Percentiles rank a stretch among this genome's conserved stretches.
These are phyloP conservation scores for Eruca vesicaria DNA, from an alignment of 441 rosid genomes.

Conservation along the genomic window DNA sequence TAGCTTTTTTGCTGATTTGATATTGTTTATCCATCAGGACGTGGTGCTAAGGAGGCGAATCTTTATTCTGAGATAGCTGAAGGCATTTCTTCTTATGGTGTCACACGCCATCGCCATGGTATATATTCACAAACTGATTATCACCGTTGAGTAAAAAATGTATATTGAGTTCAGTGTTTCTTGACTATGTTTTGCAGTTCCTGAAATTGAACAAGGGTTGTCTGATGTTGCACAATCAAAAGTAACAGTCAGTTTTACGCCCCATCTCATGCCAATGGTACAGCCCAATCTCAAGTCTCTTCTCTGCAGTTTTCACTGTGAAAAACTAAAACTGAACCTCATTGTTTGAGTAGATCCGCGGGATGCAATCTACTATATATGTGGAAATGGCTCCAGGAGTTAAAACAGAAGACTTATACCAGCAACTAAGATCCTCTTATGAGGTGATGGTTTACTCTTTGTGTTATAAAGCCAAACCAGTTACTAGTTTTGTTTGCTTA, in stretches of 20 bases:
- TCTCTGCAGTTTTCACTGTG: background rate
- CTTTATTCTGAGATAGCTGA: constrained; percentile 87
- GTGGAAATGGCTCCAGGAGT: constrained; percentile 35
- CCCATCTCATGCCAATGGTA: constrained; percentile 67
- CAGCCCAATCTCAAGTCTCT: background rate
- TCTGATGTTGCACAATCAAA: constrained; percentile 70
- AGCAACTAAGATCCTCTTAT: constrained; percentile 20
- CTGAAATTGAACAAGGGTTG: constrained; percentile 97
- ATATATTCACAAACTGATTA: constrained; percentile 5
- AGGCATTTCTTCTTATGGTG: constrained; percentile 90
- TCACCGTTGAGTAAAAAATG: background rate
- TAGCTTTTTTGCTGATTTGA: constrained; percentile 22
- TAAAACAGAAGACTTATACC: constrained; percentile 20
- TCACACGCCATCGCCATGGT: constrained; percentile 97
- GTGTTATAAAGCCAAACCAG: background rate
- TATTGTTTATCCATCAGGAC: constrained; percentile 64
- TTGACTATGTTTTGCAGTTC: constrained; percentile 54
- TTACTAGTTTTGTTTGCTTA: background rate
- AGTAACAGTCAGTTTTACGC: constrained; percentile 93
- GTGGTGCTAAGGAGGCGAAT: constrained; percentile 89
- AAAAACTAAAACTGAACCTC: background rate
- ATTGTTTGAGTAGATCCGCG: constrained; percentile 60
- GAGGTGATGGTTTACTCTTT: constrained; percentile 25
- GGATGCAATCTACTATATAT: constrained; percentile 42
- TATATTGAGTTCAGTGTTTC: background rate